Percentiles rank a stretch among this genome's conserved stretches.
These are phyloP conservation scores for Neonectria neomacrospora DNA, from an alignment of 2,329 filamentous ascomycete genomes.

Conservation along the genomic window DNA sequence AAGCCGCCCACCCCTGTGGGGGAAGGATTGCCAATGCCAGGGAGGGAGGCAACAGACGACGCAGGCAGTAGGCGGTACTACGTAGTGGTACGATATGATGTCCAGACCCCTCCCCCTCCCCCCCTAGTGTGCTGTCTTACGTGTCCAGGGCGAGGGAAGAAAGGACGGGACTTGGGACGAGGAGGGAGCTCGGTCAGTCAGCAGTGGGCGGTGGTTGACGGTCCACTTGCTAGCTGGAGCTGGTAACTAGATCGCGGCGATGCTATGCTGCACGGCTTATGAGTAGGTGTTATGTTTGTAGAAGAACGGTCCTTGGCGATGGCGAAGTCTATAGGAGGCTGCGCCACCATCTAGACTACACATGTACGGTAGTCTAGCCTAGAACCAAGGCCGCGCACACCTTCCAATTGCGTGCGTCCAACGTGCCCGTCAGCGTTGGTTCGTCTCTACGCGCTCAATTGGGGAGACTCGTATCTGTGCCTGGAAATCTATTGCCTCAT, in stretches of 20 bases:
- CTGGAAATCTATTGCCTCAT: background rate
- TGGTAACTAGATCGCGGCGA: background rate
- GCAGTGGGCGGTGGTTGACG: background rate
- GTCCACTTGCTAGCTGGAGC: too few relatives aligned
- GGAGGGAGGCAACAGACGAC: background rate
- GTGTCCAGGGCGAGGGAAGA: background rate
- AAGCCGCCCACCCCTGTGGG: background rate
- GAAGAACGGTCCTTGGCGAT: too few relatives aligned
- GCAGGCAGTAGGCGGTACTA: background rate
- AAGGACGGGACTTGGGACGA: background rate
- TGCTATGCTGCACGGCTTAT: too few relatives aligned
- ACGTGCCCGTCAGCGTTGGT: background rate
- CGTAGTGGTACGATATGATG: conserved; percentile 2
- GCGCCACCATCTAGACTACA: too few relatives aligned
- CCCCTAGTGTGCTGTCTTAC: background rate
- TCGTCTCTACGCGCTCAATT: background rate
- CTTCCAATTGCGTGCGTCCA: background rate
- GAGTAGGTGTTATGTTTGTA: too few relatives aligned
- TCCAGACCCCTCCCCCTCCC: background rate
- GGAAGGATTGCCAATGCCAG: background rate
- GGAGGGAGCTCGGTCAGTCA: background rate
- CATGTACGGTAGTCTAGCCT: too few relatives aligned
- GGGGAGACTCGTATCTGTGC: background rate
- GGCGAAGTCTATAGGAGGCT: too few relatives aligned
- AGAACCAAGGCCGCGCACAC: background rate